Percentiles rank a stretch among this genome's conserved stretches.
phyloP scores from a whole-genome alignment of 1,284 basidiomycete genomes.

The Melampsora abietis-canadensis region DNA sequence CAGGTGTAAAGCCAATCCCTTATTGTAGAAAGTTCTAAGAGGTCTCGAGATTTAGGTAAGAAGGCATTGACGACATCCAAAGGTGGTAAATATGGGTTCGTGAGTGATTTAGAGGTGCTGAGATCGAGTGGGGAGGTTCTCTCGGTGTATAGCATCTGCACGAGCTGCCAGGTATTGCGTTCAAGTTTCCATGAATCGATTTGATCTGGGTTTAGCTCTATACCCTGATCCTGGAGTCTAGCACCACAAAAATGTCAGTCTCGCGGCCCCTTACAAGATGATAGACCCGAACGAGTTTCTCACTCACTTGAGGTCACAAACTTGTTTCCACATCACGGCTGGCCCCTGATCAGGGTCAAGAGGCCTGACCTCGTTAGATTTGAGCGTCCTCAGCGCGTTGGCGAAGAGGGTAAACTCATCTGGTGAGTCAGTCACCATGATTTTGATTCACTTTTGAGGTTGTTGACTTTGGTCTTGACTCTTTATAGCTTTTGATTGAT shows the following conservation, averaged over 20 bases:
- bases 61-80: constrained; percentile 68
- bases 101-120: neutral
- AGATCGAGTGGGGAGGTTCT: constrained; percentile 19
- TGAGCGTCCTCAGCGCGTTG: constrained; percentile 28
- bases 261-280: neutral
- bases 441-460: neutral
- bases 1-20: constrained; percentile 77
- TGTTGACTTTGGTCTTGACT: neutral
- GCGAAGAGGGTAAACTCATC: constrained; percentile 39
- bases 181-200: constrained; percentile 65
- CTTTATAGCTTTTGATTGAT: too few species aligned
- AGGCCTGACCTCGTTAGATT: constrained; percentile 20
- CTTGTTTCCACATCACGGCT: constrained; percentile 35
- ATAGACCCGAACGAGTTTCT: neutral
- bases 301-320: constrained; percentile 35
- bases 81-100: constrained; percentile 57
- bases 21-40: constrained; percentile 66
- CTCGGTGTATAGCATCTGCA: constrained; percentile 63
- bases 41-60: constrained; percentile 62
- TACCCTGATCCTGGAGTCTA: constrained; percentile 31
- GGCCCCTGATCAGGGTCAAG: constrained; percentile 40
- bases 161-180: constrained; percentile 72
- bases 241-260: neutral
- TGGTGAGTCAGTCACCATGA: neutral
- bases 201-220: constrained; percentile 23